Evolutionary conservation across 176 grass and related monocot genomes (phyloP).

Genomic region (Ananas comosus): DNA sequence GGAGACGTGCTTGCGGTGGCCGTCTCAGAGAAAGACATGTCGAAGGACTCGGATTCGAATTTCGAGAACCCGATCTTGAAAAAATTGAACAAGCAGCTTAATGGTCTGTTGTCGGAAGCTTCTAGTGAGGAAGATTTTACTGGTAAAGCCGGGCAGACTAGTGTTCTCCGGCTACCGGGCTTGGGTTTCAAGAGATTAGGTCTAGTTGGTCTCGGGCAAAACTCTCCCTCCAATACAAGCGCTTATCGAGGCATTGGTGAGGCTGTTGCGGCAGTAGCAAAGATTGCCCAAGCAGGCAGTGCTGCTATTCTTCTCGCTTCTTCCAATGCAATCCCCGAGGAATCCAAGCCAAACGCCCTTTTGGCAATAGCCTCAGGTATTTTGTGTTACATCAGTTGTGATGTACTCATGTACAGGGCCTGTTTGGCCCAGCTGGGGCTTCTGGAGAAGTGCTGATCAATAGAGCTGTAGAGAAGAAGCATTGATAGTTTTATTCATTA

Average conservation of each 20-base stretch:
- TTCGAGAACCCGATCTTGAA: slow-evolving; percentile 71
- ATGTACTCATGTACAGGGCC: background rate
- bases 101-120: slow-evolving; percentile 59
- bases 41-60: slow-evolving; percentile 61
- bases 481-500: too few relatives aligned
- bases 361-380: slow-evolving; percentile 71
- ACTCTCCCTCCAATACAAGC: slow-evolving; percentile 31
- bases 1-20: slow-evolving; percentile 73
- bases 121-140: slow-evolving; percentile 79
- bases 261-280: slow-evolving; percentile 60
- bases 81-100: slow-evolving; percentile 58
- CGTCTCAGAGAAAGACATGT: slow-evolving; percentile 83
- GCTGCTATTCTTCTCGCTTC: slow-evolving; percentile 61
- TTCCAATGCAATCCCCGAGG: slow-evolving; percentile 33
- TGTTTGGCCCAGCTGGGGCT: too few relatives aligned
- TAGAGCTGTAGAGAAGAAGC: too few relatives aligned
- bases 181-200: slow-evolving; percentile 83
- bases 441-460: too few relatives aligned
- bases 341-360: slow-evolving; percentile 47
- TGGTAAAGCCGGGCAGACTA: slow-evolving; percentile 67
- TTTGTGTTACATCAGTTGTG: background rate
- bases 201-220: slow-evolving; percentile 66
- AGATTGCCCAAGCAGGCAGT: slow-evolving; percentile 61
- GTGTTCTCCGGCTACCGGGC: slow-evolving; percentile 61
- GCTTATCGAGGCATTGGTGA: slow-evolving; percentile 63